These are phyloP conservation scores for Adansonia rubrostipa DNA, from an alignment of 441 rosid species.

Conservation along the genomic window DNA sequence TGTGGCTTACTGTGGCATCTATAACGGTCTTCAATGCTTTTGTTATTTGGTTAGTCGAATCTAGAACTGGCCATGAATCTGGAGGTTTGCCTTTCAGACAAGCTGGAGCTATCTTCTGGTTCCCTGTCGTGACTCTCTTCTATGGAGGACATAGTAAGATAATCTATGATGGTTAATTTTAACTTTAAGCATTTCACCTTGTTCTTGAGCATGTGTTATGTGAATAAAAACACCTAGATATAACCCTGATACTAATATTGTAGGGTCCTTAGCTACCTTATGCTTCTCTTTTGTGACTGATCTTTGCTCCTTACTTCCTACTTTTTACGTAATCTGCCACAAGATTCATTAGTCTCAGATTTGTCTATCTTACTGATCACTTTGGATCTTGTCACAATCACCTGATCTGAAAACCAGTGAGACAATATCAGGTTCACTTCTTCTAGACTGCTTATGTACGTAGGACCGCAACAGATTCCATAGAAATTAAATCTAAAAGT, in stretches of 20 bases:
- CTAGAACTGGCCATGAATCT: constrained; percentile 20
- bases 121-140: constrained; percentile 37
- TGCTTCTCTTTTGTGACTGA: too few relatives aligned
- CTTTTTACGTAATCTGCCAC: too few relatives aligned
- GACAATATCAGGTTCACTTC: background rate
- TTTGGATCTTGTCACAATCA: background rate
- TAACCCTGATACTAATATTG: background rate
- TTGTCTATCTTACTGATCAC: background rate
- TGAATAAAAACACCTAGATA: background rate
- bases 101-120: constrained; percentile 32
- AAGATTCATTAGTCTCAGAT: too few relatives aligned
- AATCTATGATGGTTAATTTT: background rate
- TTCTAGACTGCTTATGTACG: too few relatives aligned
- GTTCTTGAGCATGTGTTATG: background rate
- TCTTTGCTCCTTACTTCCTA: too few relatives aligned
- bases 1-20: constrained; percentile 34
- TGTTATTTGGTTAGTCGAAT: constrained; percentile 43
- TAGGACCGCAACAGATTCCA: background rate
- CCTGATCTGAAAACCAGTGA: background rate
- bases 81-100: constrained; percentile 26
- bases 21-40: constrained; percentile 39
- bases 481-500: background rate
- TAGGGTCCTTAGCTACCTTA: too few relatives aligned
- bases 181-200: background rate
- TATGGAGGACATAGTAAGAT: constrained; percentile 32